Conservation (phyloP, 805 yeast species). For the Candida coleopterorum region DNA sequence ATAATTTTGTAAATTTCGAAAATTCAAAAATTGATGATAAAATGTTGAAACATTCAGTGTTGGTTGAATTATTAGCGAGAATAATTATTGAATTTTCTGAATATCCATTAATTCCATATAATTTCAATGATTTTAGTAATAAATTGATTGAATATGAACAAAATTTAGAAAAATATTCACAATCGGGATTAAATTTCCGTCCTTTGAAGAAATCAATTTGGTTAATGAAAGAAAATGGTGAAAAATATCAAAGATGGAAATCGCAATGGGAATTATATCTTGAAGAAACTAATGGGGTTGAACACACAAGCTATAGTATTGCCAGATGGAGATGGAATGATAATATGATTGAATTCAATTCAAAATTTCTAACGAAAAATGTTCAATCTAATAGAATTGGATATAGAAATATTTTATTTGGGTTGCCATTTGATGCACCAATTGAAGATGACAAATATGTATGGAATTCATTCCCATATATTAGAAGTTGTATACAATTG, state of each 20-base stretch:
- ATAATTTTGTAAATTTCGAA: conserved; percentile 55
- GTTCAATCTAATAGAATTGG: conserved; percentile 50
- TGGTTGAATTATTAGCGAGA: conserved; percentile 53
- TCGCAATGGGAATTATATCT: conserved; percentile 57
- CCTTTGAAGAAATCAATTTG: conserved; percentile 21
- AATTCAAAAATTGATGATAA: conserved; percentile 46
- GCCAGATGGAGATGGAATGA: conserved; percentile 80
- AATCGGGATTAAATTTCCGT: conserved; percentile 17
- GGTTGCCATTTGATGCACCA: conserved; percentile 61
- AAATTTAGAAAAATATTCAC: conserved; percentile 41
- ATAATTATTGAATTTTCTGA: conserved; percentile 61
- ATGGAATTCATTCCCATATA: conserved; percentile 70
- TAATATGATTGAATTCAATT: conserved; percentile 53
- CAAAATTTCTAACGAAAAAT: conserved; percentile 39
- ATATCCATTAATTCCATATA: conserved; percentile 70
- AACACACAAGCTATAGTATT: conserved; percentile 67
- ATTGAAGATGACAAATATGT: conserved; percentile 29
- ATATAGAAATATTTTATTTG: conserved; percentile 63
- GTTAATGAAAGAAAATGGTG: conserved; percentile 32
- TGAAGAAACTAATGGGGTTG: conserved; percentile 45
- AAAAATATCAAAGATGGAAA: conserved; percentile 48
- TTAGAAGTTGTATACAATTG: conserved; percentile 59
- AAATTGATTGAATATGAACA: conserved; percentile 39
- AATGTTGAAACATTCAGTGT: conserved; percentile 49
- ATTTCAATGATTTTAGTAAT: conserved; percentile 44